Conservation (phyloP, 768 basidiomycete species). For the Myochromella boudieri region DNA sequence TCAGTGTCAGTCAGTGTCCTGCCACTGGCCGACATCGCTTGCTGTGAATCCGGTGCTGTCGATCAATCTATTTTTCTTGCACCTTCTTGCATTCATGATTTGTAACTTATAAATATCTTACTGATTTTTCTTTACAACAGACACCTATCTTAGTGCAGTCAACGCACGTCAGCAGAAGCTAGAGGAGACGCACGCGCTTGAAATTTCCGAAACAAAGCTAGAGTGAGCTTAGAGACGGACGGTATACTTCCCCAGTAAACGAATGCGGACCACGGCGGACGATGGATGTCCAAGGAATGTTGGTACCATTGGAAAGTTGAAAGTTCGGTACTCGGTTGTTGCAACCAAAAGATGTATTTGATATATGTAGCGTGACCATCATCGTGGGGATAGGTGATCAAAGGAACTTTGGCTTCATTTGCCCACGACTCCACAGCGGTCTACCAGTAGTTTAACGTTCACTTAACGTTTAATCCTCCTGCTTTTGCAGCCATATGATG, state of each 20-base stretch:
- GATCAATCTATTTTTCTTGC: background rate
- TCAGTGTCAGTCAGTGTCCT: background rate
- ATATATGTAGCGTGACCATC: no score
- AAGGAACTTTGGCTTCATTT: no score
- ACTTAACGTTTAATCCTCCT: no score
- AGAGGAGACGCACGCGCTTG: background rate
- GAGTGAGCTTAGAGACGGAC: background rate
- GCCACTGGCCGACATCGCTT: background rate
- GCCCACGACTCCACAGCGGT: no score
- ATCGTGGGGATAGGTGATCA: no score
- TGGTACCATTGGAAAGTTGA: background rate
- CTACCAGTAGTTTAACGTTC: no score
- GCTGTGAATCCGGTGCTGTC: background rate
- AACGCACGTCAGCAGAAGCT: slow-evolving; percentile 37
- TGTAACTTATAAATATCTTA: background rate
- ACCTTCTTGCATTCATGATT: background rate
- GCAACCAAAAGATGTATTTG: no score
- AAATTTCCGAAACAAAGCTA: background rate
- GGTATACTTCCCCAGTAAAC: background rate
- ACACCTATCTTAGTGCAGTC: slow-evolving; percentile 62
- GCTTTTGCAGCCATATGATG: no score
- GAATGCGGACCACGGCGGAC: background rate
- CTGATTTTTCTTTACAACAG: slow-evolving; percentile 25
- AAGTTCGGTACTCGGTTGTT: no score
- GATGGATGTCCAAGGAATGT: background rate